Percentiles rank a stretch among this genome's conserved stretches.
These are phyloP conservation scores for Tetraselmis striata DNA, from an alignment of 139 green algal species.

Conservation along the genomic window DNA sequence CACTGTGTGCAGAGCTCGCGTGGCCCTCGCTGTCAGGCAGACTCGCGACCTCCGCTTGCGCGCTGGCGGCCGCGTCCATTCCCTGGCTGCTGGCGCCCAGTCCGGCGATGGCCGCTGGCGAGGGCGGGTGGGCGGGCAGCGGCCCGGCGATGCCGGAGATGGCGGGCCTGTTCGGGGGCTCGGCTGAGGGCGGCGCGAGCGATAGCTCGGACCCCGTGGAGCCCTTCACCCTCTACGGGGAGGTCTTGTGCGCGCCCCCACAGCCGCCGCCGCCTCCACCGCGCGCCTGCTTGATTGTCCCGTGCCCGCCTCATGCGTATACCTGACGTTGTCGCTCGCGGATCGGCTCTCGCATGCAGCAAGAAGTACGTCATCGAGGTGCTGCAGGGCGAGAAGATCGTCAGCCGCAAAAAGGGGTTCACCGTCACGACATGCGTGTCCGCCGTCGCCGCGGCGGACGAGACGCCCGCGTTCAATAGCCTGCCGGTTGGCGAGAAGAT, in stretches of 20 bases:
- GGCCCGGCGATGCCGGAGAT: not conserved
- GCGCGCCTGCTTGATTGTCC: no score
- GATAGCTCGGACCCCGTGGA: constrained; percentile 21
- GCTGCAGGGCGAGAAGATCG: constrained; percentile 42
- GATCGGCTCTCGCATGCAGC: no score
- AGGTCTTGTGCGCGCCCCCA: constrained; percentile 18
- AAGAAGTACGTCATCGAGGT: constrained; percentile 46
- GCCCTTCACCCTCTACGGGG: constrained; percentile 48
- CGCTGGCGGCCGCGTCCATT: not conserved
- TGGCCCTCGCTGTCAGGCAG: not conserved
- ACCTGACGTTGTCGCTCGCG: no score
- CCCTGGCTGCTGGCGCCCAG: not conserved
- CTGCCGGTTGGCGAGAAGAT: constrained; percentile 35
- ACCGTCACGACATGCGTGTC: constrained; percentile 32
- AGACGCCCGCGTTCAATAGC: constrained; percentile 35
- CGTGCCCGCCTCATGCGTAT: no score
- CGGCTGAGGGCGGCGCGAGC: no score
- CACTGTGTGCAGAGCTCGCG: no score
- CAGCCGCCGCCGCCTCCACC: no score
- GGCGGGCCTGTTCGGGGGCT: not conserved
- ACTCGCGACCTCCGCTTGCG: not conserved
- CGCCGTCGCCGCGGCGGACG: constrained; percentile 18
- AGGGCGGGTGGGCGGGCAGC: no score
- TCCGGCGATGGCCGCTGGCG: no score
- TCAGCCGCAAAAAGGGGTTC: constrained; percentile 32